Conservation (phyloP, 1,284 basidiomycete species). For the Cryptococcus amylolentus region DNA sequence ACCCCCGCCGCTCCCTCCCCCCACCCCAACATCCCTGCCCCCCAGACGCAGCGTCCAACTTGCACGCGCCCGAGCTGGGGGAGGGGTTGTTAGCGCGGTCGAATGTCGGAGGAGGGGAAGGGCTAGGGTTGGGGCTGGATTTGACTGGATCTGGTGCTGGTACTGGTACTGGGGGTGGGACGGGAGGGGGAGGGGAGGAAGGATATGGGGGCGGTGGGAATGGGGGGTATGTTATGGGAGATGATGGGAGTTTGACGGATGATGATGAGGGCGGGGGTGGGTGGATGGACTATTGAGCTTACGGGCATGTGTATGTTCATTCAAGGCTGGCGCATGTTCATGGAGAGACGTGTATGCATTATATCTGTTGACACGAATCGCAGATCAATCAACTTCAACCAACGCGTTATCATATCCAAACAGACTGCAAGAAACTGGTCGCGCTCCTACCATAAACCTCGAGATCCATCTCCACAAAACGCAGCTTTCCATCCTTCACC, state of each 20-base stretch:
- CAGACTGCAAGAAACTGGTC: no score
- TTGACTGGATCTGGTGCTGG: neutral
- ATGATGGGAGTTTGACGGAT: slow-evolving; percentile 56
- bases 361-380: no score
- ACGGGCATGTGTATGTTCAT: no score
- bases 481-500: neutral
- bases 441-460: no score
- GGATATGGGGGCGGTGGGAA: slow-evolving; percentile 51
- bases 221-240: slow-evolving; percentile 50
- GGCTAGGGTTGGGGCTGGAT: slow-evolving; percentile 8
- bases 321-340: no score
- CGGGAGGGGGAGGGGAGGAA: slow-evolving; percentile 54
- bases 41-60: slow-evolving; percentile 4
- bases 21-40: slow-evolving; percentile 10
- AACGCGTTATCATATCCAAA: no score
- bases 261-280: slow-evolving; percentile 52
- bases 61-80: slow-evolving; percentile 35
- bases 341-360: no score
- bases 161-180: neutral
- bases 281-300: slow-evolving; percentile 28
- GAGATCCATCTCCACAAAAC: no score
- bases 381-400: no score
- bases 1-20: slow-evolving; percentile 33
- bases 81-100: slow-evolving; percentile 22
- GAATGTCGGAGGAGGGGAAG: slow-evolving; percentile 5